A percentile compares a stretch with the other conserved stretches of the same genome.
These are phyloP conservation scores for Alloteropsis semialata DNA, from an alignment of 176 grass and related monocot species.

Conservation along the genomic window DNA sequence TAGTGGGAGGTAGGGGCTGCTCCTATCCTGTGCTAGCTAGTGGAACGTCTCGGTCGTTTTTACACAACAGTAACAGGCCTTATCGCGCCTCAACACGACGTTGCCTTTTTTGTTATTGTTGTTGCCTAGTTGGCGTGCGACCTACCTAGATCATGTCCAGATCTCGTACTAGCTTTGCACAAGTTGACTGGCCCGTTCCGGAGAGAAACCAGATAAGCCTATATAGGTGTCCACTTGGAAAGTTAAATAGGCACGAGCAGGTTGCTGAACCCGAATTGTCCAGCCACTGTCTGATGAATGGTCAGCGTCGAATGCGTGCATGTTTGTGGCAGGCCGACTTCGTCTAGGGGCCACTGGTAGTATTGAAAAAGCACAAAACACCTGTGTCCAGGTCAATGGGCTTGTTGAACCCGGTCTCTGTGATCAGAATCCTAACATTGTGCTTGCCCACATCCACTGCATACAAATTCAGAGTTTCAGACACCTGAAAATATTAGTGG, in stretches of 20 bases:
- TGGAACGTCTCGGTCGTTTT: constrained; percentile 8
- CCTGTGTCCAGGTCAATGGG: too few species aligned
- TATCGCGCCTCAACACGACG: background rate
- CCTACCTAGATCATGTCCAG: background rate
- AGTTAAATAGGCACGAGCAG: background rate
- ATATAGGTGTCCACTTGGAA: background rate
- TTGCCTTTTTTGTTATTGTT: background rate
- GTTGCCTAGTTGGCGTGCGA: background rate
- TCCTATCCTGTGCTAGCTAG: background rate
- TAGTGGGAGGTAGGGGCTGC: background rate
- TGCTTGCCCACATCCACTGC: background rate
- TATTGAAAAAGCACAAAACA: background rate
- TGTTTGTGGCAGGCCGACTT: constrained; percentile 2
- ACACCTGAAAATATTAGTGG: background rate
- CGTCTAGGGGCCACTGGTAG: background rate
- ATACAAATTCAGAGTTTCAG: background rate
- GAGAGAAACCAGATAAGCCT: background rate
- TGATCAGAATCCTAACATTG: background rate
- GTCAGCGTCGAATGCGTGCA: background rate
- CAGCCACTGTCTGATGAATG: background rate
- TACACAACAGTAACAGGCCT: background rate
- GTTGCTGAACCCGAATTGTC: background rate
- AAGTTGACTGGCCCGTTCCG: background rate
- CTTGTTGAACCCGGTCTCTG: background rate
- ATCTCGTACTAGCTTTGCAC: background rate